These are phyloP conservation scores for Madurella fahalii DNA, from an alignment of 2,329 filamentous ascomycete species.

Conservation along the genomic window DNA sequence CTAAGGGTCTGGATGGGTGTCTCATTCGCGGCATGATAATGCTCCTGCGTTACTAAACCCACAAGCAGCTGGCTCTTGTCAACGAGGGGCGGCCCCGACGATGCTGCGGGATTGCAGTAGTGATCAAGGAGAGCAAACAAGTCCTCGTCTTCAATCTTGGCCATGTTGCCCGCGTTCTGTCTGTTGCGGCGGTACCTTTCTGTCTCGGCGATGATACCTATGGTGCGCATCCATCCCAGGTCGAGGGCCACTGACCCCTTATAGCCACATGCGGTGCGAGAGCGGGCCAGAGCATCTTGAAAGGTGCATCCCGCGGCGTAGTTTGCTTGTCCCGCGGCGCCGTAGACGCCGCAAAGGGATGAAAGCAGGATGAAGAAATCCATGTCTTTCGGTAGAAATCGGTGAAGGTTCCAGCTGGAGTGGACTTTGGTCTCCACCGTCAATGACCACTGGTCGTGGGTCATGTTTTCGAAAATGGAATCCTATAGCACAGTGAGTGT, in stretches of 20 bases:
- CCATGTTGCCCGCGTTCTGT: too few species aligned
- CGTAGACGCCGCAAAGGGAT: not conserved
- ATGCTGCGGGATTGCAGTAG: too few species aligned
- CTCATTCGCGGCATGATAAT: too few species aligned
- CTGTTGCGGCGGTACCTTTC: not conserved
- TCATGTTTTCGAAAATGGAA: not conserved
- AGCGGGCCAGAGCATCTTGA: not conserved
- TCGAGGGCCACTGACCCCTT: not conserved
- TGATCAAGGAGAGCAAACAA: too few species aligned
- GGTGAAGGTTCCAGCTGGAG: not conserved
- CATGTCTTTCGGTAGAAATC: not conserved
- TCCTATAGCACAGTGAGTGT: not conserved
- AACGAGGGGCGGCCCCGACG: too few species aligned
- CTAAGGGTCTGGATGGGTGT: too few species aligned
- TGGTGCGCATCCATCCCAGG: not conserved
- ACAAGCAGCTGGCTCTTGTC: too few species aligned
- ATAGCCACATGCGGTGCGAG: not conserved
- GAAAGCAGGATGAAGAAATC: slow-evolving; percentile 13
- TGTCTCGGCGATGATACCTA: not conserved
- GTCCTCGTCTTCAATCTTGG: too few species aligned
- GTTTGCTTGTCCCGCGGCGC: slow-evolving; percentile 1
- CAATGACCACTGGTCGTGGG: not conserved
- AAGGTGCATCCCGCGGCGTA: not conserved
- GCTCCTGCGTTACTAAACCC: too few species aligned
- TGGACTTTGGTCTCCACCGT: not conserved